A percentile compares a stretch with the other conserved stretches of the same genome.
Conservation (phyloP, 139 green algal species). For the Chlorella ohadii region DNA sequence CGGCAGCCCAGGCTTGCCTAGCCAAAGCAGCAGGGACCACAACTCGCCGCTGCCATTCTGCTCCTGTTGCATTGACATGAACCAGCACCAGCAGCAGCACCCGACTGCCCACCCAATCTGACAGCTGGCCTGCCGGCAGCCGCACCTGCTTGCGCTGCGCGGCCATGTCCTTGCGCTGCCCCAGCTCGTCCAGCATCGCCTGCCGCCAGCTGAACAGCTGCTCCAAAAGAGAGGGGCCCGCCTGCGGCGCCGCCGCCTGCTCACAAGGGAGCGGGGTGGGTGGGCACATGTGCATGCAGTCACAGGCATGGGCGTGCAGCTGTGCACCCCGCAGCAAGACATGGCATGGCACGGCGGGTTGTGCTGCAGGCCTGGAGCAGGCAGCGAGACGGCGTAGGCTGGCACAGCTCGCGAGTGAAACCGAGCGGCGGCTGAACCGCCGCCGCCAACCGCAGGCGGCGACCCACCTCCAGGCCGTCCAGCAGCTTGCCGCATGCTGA, state of each 20-base stretch:
- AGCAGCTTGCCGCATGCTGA: conserved; percentile 46
- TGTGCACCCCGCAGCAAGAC: no score
- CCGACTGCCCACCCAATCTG: no score
- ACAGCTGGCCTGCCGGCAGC: no score
- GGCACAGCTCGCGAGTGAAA: background rate
- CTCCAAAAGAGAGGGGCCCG: conserved; percentile 39
- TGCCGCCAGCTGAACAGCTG: conserved; percentile 54
- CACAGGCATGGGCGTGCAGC: no score
- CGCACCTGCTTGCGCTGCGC: conserved; percentile 49
- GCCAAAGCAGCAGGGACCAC: no score
- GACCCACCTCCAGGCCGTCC: conserved; percentile 31
- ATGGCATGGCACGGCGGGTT: no score
- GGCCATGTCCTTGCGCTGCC: conserved; percentile 16
- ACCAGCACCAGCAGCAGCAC: no score
- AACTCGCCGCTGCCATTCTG: no score
- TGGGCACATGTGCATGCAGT: background rate
- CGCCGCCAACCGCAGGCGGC: background rate
- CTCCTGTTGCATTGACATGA: no score
- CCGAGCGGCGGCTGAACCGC: background rate
- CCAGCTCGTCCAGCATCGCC: conserved; percentile 23
- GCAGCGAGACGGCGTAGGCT: no score
- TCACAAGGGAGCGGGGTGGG: background rate
- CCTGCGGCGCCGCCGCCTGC: conserved; percentile 39
- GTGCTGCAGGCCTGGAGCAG: no score
- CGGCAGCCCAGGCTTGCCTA: no score